Conservation (phyloP, 2,329 filamentous ascomycete species). For the Byssothecium circinans region DNA sequence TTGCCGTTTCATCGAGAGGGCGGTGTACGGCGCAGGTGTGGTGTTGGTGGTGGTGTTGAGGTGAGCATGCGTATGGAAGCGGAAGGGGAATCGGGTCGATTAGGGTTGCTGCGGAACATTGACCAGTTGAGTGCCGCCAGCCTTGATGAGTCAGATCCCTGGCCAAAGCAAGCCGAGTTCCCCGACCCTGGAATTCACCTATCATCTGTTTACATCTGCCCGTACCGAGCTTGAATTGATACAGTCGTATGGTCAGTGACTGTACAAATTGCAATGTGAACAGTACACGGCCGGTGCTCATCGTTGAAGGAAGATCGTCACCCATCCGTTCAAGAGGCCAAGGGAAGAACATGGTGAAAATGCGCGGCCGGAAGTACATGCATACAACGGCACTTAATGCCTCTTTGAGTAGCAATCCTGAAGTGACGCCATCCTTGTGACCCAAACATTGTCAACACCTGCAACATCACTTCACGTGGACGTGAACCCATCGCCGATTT, state of each 20-base stretch:
- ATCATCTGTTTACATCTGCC: no score
- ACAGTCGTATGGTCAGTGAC: no score
- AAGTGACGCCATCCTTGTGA: background rate
- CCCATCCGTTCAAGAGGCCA: no score
- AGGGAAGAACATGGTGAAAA: no score
- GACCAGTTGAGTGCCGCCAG: no score
- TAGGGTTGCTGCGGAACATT: no score
- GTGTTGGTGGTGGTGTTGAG: slow-evolving; percentile 15
- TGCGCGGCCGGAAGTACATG: background rate
- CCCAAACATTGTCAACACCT: no score
- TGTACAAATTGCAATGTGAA: no score
- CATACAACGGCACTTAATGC: background rate
- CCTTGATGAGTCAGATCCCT: slow-evolving; percentile 5
- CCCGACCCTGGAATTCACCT: no score
- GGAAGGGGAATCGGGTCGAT: slow-evolving; percentile 9
- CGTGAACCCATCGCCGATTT: background rate
- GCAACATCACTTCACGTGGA: background rate
- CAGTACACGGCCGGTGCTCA: no score
- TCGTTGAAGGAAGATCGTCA: no score
- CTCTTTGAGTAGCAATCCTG: background rate
- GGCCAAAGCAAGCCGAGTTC: background rate
- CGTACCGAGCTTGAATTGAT: no score
- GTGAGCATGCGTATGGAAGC: slow-evolving; percentile 2
- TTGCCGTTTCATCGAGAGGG: slow-evolving; percentile 9
- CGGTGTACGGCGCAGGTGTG: slow-evolving; percentile 11